phyloP scores from a whole-genome alignment of 352 stramenopile genomes.

The Phytophthora sansomeana region DNA sequence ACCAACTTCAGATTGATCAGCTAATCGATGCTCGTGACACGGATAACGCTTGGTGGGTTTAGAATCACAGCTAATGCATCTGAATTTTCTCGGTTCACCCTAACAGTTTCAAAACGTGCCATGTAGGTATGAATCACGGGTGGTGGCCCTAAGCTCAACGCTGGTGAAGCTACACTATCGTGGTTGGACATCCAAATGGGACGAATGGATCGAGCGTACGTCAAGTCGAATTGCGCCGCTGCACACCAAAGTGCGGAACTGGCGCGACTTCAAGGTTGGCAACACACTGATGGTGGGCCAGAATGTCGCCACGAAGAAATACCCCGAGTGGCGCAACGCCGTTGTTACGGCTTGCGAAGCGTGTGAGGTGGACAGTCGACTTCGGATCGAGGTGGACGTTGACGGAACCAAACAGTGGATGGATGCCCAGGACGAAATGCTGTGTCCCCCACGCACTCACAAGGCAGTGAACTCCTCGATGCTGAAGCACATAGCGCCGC shows the following conservation, averaged over 20 bases:
- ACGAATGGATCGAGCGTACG: slow-evolving; percentile 95
- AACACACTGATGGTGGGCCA: slow-evolving; percentile 65
- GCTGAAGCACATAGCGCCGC: slow-evolving; percentile 28
- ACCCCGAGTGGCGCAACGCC: slow-evolving; percentile 70
- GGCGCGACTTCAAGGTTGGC: slow-evolving; percentile 61
- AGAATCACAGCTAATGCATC: background rate
- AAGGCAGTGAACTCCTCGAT: slow-evolving; percentile 52
- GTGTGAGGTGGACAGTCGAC: slow-evolving; percentile 34
- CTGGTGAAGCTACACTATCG: slow-evolving; percentile 96
- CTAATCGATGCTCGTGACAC: slow-evolving; percentile 77
- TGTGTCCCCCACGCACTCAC: slow-evolving; percentile 68
- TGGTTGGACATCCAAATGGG: slow-evolving; percentile 96
- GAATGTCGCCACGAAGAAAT: slow-evolving; percentile 32
- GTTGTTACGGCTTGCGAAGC: slow-evolving; percentile 40
- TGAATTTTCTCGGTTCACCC: background rate
- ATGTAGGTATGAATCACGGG: slow-evolving; percentile 64
- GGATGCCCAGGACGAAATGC: slow-evolving; percentile 69
- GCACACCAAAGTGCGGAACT: slow-evolving; percentile 83
- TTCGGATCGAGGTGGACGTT: slow-evolving; percentile 55
- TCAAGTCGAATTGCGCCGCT: slow-evolving; percentile 94
- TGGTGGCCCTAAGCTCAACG: slow-evolving; percentile 52
- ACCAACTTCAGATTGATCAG: slow-evolving; percentile 56
- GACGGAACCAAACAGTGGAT: slow-evolving; percentile 51
- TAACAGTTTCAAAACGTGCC: slow-evolving; percentile 6
- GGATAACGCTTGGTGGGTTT: slow-evolving; percentile 65